Percentiles rank a stretch among this genome's conserved stretches.
Conservation (phyloP, 2,329 filamentous ascomycete species). For the Diplocarpon mali region DNA sequence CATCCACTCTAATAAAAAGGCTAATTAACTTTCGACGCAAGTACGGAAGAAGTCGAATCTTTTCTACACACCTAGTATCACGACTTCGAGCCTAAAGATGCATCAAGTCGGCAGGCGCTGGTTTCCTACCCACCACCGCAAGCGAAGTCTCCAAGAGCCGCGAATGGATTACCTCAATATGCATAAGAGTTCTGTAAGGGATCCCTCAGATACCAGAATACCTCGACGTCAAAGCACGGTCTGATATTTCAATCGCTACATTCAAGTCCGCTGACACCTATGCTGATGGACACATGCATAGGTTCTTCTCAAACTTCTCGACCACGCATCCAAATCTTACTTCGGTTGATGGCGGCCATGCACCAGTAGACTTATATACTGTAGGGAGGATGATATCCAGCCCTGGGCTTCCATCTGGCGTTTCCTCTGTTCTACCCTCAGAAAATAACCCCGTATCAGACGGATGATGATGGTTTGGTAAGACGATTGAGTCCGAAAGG, state of each 20-base stretch:
- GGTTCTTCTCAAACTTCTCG: slow-evolving; percentile 25
- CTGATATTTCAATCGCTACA: slow-evolving; percentile 28
- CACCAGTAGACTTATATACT: slow-evolving; percentile 6
- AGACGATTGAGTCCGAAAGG: neutral
- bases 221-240: slow-evolving; percentile 9
- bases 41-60: slow-evolving; percentile 25
- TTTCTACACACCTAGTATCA: slow-evolving; percentile 28
- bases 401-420: slow-evolving; percentile 29
- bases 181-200: slow-evolving; percentile 26
- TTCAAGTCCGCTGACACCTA: slow-evolving; percentile 30
- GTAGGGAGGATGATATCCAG: slow-evolving; percentile 25
- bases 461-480: slow-evolving; percentile 31
- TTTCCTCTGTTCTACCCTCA: slow-evolving; percentile 32
- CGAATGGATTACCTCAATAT: slow-evolving; percentile 12
- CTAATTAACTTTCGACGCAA: slow-evolving; percentile 29
- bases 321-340: slow-evolving; percentile 23
- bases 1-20: slow-evolving; percentile 23
- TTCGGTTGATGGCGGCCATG: slow-evolving; percentile 26
- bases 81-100: slow-evolving; percentile 25
- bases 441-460: slow-evolving; percentile 29
- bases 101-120: slow-evolving; percentile 24
- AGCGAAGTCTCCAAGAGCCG: slow-evolving; percentile 8
- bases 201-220: slow-evolving; percentile 20
- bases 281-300: slow-evolving; percentile 27
- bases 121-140: slow-evolving; percentile 1